Percentiles rank a stretch among this genome's conserved stretches.
Evolutionary conservation across 768 basidiomycete species (phyloP).

Genomic region (Kwoniella newhampshirensis): DNA sequence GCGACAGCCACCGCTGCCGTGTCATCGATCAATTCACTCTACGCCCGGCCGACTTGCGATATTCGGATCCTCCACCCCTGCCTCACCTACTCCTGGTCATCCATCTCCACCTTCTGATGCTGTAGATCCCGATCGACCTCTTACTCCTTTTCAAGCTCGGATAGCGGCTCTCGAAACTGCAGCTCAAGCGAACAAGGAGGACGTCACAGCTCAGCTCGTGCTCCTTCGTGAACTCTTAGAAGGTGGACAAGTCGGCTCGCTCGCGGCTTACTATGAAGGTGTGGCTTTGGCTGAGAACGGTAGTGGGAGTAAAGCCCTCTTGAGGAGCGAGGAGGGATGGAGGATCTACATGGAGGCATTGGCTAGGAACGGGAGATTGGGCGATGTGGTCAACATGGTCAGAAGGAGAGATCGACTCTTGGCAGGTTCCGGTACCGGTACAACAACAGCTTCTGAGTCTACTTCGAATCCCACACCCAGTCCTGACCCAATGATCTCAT

Average conservation of each 20-base stretch:
- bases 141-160: constrained; percentile 39
- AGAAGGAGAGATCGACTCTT: constrained; percentile 62
- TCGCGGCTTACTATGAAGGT: constrained; percentile 42
- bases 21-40: constrained; percentile 4
- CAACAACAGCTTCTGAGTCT: no score
- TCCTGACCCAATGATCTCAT: background rate
- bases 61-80: constrained; percentile 5
- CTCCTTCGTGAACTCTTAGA: constrained; percentile 39
- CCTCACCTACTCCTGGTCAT: background rate
- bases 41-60: background rate
- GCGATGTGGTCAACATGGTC: constrained; percentile 61
- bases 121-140: constrained; percentile 16
- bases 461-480: no score
- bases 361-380: constrained; percentile 36
- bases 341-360: constrained; percentile 26
- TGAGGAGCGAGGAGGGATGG: constrained; percentile 31
- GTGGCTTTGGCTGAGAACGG: constrained; percentile 30
- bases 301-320: constrained; percentile 21
- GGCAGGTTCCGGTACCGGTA: background rate
- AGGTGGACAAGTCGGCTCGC: constrained; percentile 30
- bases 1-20: background rate
- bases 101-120: background rate
- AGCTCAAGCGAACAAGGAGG: constrained; percentile 29
- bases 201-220: constrained; percentile 32
- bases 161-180: constrained; percentile 47